Conservation (phyloP, 192 early-diverging fungal genomes). For the Coemansia sp. region DNA sequence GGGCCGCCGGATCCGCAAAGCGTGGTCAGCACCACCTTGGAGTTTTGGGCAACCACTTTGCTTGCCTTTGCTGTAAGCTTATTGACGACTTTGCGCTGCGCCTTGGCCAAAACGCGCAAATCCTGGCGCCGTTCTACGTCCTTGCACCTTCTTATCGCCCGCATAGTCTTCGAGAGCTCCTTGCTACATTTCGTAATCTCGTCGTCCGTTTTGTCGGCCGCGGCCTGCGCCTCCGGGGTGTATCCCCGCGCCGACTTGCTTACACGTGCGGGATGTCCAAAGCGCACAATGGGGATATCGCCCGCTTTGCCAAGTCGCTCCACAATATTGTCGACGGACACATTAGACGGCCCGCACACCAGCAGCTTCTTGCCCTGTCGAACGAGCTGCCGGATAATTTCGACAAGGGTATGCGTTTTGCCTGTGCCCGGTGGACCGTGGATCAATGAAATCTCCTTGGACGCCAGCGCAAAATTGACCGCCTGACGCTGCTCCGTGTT, state of each 20-base stretch:
- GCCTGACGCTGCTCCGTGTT: conserved; percentile 72
- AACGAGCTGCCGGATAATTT: conserved; percentile 75
- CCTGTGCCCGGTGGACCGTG: conserved; percentile 91
- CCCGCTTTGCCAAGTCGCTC: conserved; percentile 66
- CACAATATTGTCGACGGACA: conserved; percentile 85
- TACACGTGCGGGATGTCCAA: conserved; percentile 85
- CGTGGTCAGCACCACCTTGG: conserved; percentile 73
- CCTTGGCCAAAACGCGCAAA: conserved; percentile 61
- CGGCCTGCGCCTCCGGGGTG: conserved; percentile 68
- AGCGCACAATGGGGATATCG: conserved; percentile 65
- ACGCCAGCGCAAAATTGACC: conserved; percentile 57
- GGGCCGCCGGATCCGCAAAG: conserved; percentile 64
- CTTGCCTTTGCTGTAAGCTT: conserved; percentile 63
- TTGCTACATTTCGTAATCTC: conserved; percentile 78
- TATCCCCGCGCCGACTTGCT: conserved; percentile 60
- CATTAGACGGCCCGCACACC: conserved; percentile 89
- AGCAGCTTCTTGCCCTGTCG: conserved; percentile 61
- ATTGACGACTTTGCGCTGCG: conserved; percentile 65
- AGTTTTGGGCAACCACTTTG: conserved; percentile 51
- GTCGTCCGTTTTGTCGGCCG: background rate
- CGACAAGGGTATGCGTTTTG: conserved; percentile 86
- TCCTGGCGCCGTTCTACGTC: background rate
- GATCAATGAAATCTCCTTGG: conserved; percentile 70
- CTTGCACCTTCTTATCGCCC: conserved; percentile 59
- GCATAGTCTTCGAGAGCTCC: conserved; percentile 54